Conservation (phyloP, 352 stramenopile species). For the Globisporangium megalacanthum region DNA sequence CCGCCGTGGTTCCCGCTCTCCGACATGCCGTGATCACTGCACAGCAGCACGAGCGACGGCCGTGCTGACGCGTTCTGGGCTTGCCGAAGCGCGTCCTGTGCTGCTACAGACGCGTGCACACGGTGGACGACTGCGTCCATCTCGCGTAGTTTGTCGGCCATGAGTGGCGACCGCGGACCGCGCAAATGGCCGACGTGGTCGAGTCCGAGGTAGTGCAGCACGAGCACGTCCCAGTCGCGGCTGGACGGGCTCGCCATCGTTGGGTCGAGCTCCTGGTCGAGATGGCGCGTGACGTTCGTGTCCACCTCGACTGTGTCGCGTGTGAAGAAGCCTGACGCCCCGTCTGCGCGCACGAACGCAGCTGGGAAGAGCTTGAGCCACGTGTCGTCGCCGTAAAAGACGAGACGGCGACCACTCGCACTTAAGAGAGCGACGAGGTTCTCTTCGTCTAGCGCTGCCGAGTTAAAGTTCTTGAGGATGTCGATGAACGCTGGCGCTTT, state of each 20-base stretch:
- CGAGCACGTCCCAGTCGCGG: conserved; percentile 76
- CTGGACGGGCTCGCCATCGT: conserved; percentile 54
- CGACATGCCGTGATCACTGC: conserved; percentile 88
- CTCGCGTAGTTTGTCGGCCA: conserved; percentile 76
- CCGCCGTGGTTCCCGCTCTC: conserved; percentile 86
- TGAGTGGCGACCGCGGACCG: conserved; percentile 69
- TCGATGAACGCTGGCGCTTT: conserved; percentile 87
- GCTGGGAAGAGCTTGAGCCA: conserved; percentile 86
- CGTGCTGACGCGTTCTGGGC: conserved; percentile 14
- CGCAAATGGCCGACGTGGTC: conserved; percentile 84
- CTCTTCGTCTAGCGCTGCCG: conserved; percentile 61
- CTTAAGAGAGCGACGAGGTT: conserved; percentile 65
- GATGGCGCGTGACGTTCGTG: conserved; percentile 79
- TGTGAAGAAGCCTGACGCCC: conserved; percentile 86
- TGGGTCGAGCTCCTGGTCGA: conserved; percentile 80
- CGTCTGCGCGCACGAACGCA: conserved; percentile 64
- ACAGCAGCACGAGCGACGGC: conserved; percentile 71
- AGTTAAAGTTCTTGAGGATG: conserved; percentile 90
- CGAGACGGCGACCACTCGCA: conserved; percentile 42
- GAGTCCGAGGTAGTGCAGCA: conserved; percentile 85
- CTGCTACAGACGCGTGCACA: conserved; percentile 49
- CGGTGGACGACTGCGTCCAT: conserved; percentile 74
- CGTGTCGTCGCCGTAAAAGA: conserved; percentile 89
- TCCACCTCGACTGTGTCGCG: conserved; percentile 85
- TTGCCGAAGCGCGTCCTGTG: conserved; percentile 44